These are phyloP conservation scores for Sclerospora graminicola DNA, from an alignment of 352 stramenopile species.

Conservation along the genomic window DNA sequence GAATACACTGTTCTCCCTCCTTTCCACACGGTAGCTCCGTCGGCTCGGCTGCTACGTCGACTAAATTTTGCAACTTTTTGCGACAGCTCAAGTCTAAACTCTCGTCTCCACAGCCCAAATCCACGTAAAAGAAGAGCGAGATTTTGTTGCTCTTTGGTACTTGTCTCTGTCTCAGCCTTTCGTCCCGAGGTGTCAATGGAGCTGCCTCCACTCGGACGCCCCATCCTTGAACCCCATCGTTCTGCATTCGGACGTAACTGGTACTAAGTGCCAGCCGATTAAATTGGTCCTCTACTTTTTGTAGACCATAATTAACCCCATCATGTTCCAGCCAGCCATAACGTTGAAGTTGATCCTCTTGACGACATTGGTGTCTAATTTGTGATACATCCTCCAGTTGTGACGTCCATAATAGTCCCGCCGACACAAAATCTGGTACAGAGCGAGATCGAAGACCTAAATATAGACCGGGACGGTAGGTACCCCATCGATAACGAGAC, in stretches of 20 bases:
- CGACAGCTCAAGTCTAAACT: slow-evolving; percentile 37
- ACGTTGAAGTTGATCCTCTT: slow-evolving; percentile 65
- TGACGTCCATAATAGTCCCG: slow-evolving; percentile 66
- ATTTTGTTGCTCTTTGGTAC: slow-evolving; percentile 38
- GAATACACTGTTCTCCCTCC: slow-evolving; percentile 21
- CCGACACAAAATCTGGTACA: slow-evolving; percentile 46
- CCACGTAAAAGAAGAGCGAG: slow-evolving; percentile 77
- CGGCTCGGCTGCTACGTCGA: slow-evolving; percentile 39
- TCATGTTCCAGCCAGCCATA: slow-evolving; percentile 81
- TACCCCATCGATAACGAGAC: slow-evolving; percentile 49
- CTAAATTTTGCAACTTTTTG: slow-evolving; percentile 32
- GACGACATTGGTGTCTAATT: slow-evolving; percentile 59
- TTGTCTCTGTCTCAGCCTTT: slow-evolving; percentile 23
- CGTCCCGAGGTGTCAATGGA: slow-evolving; percentile 35
- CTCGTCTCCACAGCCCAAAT: slow-evolving; percentile 66
- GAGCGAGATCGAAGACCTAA: slow-evolving; percentile 66
- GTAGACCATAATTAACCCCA: slow-evolving; percentile 39
- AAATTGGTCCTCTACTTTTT: slow-evolving; percentile 66
- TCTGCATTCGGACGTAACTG: slow-evolving; percentile 35
- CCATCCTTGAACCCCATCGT: slow-evolving; percentile 31
- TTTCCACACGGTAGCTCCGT: slow-evolving; percentile 8
- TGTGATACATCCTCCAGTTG: slow-evolving; percentile 60
- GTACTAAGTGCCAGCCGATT: slow-evolving; percentile 56
- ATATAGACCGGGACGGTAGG: slow-evolving; percentile 70
- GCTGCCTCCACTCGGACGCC: slow-evolving; percentile 29